Base-by-base conservation (phyloP, 495 filamentous ascomycete species). In the Aspergillus avenaceus region DNA sequence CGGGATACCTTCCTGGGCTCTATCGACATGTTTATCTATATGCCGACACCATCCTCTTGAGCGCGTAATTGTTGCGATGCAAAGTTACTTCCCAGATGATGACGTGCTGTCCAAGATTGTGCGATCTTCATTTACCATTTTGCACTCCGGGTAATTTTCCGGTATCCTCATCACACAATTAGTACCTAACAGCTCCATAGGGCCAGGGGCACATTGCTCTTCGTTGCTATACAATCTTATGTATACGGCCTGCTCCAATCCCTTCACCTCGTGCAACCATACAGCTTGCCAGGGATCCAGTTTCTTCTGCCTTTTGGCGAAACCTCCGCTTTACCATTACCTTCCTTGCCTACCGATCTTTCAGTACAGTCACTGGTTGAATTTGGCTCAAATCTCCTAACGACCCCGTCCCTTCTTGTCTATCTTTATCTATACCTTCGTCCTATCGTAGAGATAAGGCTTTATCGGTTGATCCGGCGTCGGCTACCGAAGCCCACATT, bases 211-310 rank as follows among this genome's bases (percentile, higher is more conserved):
- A 55, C 59, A 2, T 58, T 72, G 22, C 63, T 78, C 23, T 51
- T 71, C 11, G 50, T 77, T 19, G 67, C 72, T 23, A 61, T 72
- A 28, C 70, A 77, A 50, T 62, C 72, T 22, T 73, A 78, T 51
- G 71, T 77, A 61, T 76, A 68, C 49, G 72, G 72, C 37, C 55
- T 73, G 22, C 62, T 80, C n/a, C 76, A 80, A 52, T 64, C 72
- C 14, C 67, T 78, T 9, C 67, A 68, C 21, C 62, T 77, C 9
- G 45, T 75, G 11, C 64, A 64, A 41, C 58, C 74, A n/a, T 59
- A 59, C 27, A 46, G 61, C 4, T 58, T 66, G 9, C 70, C 67
- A 9, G 51, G 58, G 8, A 9, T 56, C 28, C 52, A 37, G 9
- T 50, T 67, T 31, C 47, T 77, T n/a, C 44, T 74, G 8, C 70